Base-by-base conservation (phyloP, 2,329 filamentous ascomycete genomes). In the Aspergillus fumigatus region DNA sequence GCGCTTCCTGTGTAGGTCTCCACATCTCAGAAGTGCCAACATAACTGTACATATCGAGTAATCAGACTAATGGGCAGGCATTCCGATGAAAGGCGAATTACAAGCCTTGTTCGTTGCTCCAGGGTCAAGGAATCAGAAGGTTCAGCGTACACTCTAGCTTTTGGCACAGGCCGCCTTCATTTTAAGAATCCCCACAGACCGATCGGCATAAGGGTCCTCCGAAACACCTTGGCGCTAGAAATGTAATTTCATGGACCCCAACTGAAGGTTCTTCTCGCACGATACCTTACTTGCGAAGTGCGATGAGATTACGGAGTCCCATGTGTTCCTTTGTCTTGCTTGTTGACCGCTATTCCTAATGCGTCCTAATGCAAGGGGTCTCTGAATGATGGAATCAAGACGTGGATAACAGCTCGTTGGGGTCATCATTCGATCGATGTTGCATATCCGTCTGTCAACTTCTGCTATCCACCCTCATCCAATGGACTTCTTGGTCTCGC, bases 181-280 rank as follows among this genome's bases (percentile, higher is more conserved):
- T 17, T 17, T 14, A 38, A 38, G 5, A 17, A 17, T 38, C 52
- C 47, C 48, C 50, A 27, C 47, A 50, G 50, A 32, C 55, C 51
- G 56, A 60, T 60, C 52, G 52, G 35, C 54, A 59, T 59, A 50
- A 57, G 54, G 59, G 56, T 61, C 54, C 32, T 58, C 19, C 27
- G 11, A 23, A 14, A 21, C 19, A 27, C 49, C 32, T 17, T 17
- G 8, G 40, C 35, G n/a, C 11, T 19, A 29, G n/a, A 17, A n/a
- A 35, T 19, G 9, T 51, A 51, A n/a, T 40, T 51, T 23, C 29
- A n/a, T 27, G 10, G 43, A 47, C 14, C 21, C 43, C 14, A 14
- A 14, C 8, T 23, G 19, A 11, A 19, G 41, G 21, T 21, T 38
- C 32, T 38, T 38, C 32, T 38, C 17, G 32, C 32, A 38, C 5